Evolutionary conservation across 305 asterid genomes (phyloP).

Genomic region (Fraxinus nigra): DNA sequence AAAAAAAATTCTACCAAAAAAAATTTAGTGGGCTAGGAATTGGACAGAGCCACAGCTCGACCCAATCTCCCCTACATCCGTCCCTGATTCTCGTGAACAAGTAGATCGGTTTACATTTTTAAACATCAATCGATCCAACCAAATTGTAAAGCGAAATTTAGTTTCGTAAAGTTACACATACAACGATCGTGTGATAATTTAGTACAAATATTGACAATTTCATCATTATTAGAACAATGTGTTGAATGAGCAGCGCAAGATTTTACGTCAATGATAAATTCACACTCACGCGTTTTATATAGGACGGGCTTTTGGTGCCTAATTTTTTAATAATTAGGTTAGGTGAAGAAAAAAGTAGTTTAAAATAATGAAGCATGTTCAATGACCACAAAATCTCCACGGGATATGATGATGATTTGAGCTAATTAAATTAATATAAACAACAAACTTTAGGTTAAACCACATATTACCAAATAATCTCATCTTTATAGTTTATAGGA

Average conservation of each 20-base stretch:
- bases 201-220: no score
- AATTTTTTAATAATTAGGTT: neutral
- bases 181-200: neutral
- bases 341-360: neutral
- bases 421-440: neutral
- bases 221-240: no score
- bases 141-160: neutral
- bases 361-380: neutral
- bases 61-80: no score
- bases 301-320: neutral
- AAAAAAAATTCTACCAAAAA: no score
- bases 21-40: no score
- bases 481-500: neutral
- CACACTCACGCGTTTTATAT: neutral
- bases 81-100: neutral
- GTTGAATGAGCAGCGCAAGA: neutral
- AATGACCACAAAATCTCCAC: neutral
- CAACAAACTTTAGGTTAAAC: neutral
- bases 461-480: neutral
- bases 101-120: neutral
- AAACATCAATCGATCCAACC: neutral
- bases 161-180: neutral
- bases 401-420: neutral
- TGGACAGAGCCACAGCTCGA: no score
- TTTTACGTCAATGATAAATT: neutral